Base-by-base conservation (phyloP, 1,284 basidiomycete species). In the Takashimella tepidaria region DNA sequence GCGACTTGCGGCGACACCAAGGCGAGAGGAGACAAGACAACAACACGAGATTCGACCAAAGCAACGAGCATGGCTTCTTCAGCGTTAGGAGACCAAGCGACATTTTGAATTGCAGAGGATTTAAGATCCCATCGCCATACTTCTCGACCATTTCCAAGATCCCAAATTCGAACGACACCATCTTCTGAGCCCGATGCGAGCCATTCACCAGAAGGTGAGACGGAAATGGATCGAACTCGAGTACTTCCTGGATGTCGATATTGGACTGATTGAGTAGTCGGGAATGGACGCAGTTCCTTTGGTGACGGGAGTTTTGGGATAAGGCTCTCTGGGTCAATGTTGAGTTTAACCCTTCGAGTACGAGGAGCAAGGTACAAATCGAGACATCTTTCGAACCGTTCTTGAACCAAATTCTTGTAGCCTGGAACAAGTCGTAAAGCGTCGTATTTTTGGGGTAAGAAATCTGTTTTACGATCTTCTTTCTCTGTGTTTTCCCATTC, bases 301-400 rank as follows among this genome's bases (percentile, higher is more conserved):
- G 95, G 93, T 60, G 87, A 88, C 0, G 96, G 96, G n/a, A 99
- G 80, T 76, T 97, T 93, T 41, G 96, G 96, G 49, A 98, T 86
- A 23, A 99, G 80, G 55, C 86, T 87, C 62, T 88, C 85, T 0
- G 96, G 92, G 69, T 96, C 89, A 56, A 93, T 89, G 68, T 89
- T 89, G 46, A 97, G 83, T 74, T 89, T 92, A 61, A 82, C 84
- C 55, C 87, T 80, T 62, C 92, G 87, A 63, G 97, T 85, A 49
- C 96, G 84, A 40, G 96, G 96, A 5, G 96, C 96, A 46, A 99
- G 84, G 75, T 99, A 99, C 41, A 99, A 80, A 76, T 99, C 96
- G 37, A 99, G 82, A 74, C 96, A 93, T 24, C 96, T 86, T 67
- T 85, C 86, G 77, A 98, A 98, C 49, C 92, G 84, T 67, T 98